These are phyloP conservation scores for Dothideomycetidae sp. DNA, from an alignment of 2,329 filamentous ascomycete species.

Conservation along the genomic window DNA sequence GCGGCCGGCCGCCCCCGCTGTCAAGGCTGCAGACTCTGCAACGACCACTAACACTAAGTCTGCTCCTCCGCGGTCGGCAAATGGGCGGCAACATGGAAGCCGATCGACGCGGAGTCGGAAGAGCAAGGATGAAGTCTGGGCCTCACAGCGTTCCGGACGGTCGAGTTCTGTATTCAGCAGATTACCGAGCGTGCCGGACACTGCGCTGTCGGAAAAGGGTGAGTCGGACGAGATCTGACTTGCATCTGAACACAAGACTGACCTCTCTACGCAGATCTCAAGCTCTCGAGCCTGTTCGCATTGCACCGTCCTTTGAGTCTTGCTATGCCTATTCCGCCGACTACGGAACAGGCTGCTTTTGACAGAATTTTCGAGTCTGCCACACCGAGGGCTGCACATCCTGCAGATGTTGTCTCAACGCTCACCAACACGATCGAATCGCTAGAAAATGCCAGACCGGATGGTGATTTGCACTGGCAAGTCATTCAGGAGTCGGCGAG, in stretches of 20 bases:
- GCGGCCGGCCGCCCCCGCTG: conserved; percentile 10
- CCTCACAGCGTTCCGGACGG: conserved; percentile 12
- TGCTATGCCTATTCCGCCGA: conserved; percentile 62
- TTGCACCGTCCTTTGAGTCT: conserved; percentile 89
- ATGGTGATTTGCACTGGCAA: conserved; percentile 26
- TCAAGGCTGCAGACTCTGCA: conserved; percentile 18
- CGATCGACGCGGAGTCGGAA: conserved; percentile 11
- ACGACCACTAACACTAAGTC: conserved; percentile 13
- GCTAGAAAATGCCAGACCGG: conserved; percentile 25
- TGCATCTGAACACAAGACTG: neutral
- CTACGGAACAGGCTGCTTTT: conserved; percentile 60
- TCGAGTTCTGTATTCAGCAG: conserved; percentile 36
- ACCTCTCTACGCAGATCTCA: conserved; percentile 49
- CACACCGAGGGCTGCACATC: conserved; percentile 26
- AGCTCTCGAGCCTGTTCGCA: conserved; percentile 86
- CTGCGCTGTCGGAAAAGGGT: conserved; percentile 44
- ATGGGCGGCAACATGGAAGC: conserved; percentile 4
- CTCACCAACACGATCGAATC: conserved; percentile 29
- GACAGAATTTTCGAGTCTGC: conserved; percentile 61
- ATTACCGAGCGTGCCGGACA: conserved; percentile 61
- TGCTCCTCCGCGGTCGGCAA: conserved; percentile 7
- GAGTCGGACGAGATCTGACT: conserved; percentile 9
- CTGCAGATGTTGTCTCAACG: conserved; percentile 29
- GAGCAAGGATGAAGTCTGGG: conserved; percentile 9
- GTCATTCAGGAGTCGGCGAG: conserved; percentile 22